phyloP scores from a whole-genome alignment of 169 alveolate genomes.

The Plasmodium gaboni region DNA sequence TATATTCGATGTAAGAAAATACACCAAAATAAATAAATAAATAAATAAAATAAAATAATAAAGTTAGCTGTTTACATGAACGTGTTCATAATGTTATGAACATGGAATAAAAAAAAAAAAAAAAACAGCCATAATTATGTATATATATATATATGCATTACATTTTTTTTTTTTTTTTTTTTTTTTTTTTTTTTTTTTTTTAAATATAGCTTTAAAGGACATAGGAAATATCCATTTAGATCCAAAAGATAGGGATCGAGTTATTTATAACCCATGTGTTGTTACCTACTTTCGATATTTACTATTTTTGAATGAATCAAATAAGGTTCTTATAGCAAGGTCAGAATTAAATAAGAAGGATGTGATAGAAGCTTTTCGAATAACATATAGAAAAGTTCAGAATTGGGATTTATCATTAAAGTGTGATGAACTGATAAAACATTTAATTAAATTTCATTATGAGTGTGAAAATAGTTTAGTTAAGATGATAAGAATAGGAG shows the following conservation, averaged over 20 bases:
- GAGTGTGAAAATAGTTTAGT: constrained; percentile 30
- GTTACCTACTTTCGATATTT: constrained; percentile 64
- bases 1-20: constrained; percentile 45
- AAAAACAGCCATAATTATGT: not conserved
- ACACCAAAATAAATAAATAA: not conserved
- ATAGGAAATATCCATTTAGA: constrained; percentile 67
- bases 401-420: constrained; percentile 41
- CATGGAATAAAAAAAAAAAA: not conserved
- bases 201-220: constrained; percentile 34
- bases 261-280: constrained; percentile 61
- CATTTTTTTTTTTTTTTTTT: not conserved
- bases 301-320: constrained; percentile 44
- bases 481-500: constrained; percentile 61
- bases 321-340: constrained; percentile 40
- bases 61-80: not conserved
- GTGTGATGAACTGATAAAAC: constrained; percentile 23
- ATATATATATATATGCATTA: constrained; percentile 14
- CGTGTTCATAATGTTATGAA: not conserved
- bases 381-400: constrained; percentile 15
- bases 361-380: constrained; percentile 44
- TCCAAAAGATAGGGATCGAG: constrained; percentile 67
- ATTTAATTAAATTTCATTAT: constrained; percentile 32
- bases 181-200: not conserved
- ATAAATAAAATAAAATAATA: not conserved
- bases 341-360: constrained; percentile 67